Percentiles rank a stretch among this genome's conserved stretches.
Evolutionary conservation across 2,329 filamentous ascomycete genomes (phyloP).

Genomic region (Stagonosporopsis vannaccii): DNA sequence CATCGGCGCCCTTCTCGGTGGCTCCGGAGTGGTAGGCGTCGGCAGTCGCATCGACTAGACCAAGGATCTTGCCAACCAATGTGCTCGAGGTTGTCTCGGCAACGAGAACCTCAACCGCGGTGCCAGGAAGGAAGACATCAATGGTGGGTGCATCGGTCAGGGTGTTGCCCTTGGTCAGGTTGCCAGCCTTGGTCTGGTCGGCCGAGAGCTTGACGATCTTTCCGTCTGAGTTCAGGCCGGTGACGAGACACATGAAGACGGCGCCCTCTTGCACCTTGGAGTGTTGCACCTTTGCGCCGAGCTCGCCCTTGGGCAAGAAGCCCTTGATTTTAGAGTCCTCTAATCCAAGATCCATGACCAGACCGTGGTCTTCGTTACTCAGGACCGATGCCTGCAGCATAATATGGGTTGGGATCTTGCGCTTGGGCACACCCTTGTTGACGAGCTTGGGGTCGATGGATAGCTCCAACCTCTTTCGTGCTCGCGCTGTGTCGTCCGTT

Average conservation of each 20-base stretch:
- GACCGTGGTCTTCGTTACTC: constrained; percentile 95
- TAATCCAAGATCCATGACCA: constrained; percentile 90
- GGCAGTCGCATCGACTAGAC: constrained; percentile 86
- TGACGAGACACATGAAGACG: constrained; percentile 83
- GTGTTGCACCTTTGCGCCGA: constrained; percentile 71
- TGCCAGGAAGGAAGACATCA: constrained; percentile 88
- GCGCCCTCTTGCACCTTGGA: constrained; percentile 79
- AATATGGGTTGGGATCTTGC: constrained; percentile 76
- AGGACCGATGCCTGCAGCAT: constrained; percentile 86
- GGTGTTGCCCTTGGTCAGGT: constrained; percentile 68
- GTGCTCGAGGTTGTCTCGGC: constrained; percentile 77
- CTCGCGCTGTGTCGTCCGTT: constrained; percentile 70
- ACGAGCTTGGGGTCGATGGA: constrained; percentile 80
- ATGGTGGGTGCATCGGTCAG: constrained; percentile 83
- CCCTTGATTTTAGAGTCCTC: constrained; percentile 72
- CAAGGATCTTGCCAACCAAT: constrained; percentile 90
- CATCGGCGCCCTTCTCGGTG: constrained; percentile 71
- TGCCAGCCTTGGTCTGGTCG: constrained; percentile 72
- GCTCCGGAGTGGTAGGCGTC: constrained; percentile 88
- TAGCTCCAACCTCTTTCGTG: constrained; percentile 84
- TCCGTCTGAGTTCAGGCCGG: constrained; percentile 75
- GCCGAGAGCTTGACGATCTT: constrained; percentile 88
- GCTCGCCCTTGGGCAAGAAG: constrained; percentile 85
- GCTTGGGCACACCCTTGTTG: constrained; percentile 76
- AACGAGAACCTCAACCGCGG: constrained; percentile 84